Base-by-base conservation (phyloP, 176 grass and related monocot species). In the Bromus sterilis region DNA sequence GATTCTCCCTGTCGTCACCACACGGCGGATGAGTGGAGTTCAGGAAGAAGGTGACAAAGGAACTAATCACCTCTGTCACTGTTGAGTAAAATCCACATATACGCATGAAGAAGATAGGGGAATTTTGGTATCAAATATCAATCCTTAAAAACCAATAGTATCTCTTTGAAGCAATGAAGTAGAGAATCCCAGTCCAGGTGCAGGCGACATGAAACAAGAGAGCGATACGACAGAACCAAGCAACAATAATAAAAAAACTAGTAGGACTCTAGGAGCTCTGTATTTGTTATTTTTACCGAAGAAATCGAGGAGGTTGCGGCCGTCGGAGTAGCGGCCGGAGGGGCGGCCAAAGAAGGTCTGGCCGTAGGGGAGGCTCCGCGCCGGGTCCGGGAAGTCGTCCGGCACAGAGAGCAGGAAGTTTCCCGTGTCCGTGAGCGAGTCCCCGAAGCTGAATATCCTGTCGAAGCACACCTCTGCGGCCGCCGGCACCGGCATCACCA, bases 301-400 rank as follows among this genome's bases (percentile, higher is more conserved):
- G 89, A 97, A 97, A 81, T 97, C 94, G 72, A 97, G 80, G 56
- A 97, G 87, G 89, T 94, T 85, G 28, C 94, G 89, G 35, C 94
- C 94, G 56, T 97, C 87, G 87, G 82, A 69, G 80, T 90, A 94
- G 4, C 94, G 79, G 16, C 94, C 94, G 16, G 92, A 89, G 61
- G 94, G 87, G 78, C 90, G 89, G 76, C 87, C 89, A 85, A 97
- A 97, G 90, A 88, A 94, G 86, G 89, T 97, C 85, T 86, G 82
- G 11, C 94, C 94, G 70, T 92, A 97, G 13, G 94, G 94, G 42
- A 89, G 87, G 40, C 53, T 80, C 20, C 87, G 87, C 7, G 89
- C 88, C 25, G 94, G 89, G 73, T 94, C 89, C 13, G 87, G 78
- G 74, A 87, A 87, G 60, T 79, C 82, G 4, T 84, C 91, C 21